Evolutionary conservation across 2,329 filamentous ascomycete species (phyloP).

Genomic region (Trichoderma guizhouense): DNA sequence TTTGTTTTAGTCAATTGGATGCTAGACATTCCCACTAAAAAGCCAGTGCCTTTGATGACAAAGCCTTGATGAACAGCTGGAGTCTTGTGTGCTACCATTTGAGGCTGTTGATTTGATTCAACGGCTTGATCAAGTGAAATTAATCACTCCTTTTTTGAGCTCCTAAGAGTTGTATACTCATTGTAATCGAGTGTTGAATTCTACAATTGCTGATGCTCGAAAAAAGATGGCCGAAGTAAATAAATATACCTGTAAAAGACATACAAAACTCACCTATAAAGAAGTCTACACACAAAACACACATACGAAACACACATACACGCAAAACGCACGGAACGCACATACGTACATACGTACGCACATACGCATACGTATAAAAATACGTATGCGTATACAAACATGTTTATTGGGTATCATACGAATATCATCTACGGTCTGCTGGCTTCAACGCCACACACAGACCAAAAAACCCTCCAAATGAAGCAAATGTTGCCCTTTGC

Average conservation of each 20-base stretch:
- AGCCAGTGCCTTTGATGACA: background rate
- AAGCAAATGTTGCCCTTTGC: background rate
- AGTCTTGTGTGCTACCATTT: background rate
- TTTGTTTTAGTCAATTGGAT: background rate
- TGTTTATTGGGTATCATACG: slow-evolving; percentile 19
- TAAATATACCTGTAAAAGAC: background rate
- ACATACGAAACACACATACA: slow-evolving; percentile 18
- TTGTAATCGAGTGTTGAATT: background rate
- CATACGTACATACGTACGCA: slow-evolving; percentile 25
- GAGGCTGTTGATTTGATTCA: background rate
- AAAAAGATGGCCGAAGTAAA: background rate
- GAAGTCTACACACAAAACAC: background rate
- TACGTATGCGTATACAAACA: slow-evolving; percentile 22
- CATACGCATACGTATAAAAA: slow-evolving; percentile 23
- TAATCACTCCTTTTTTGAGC: background rate
- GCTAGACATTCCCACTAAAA: background rate
- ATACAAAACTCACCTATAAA: background rate
- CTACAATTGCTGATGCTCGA: background rate
- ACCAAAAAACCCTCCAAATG: slow-evolving; percentile 18
- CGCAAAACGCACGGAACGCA: slow-evolving; percentile 15
- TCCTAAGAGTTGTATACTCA: background rate
- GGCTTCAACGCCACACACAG: slow-evolving; percentile 26
- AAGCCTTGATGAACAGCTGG: background rate
- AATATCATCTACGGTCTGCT: slow-evolving; percentile 21
- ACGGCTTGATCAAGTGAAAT: background rate